Conservation (phyloP, 192 early-diverging fungal species). For the Coemansia sp. region DNA sequence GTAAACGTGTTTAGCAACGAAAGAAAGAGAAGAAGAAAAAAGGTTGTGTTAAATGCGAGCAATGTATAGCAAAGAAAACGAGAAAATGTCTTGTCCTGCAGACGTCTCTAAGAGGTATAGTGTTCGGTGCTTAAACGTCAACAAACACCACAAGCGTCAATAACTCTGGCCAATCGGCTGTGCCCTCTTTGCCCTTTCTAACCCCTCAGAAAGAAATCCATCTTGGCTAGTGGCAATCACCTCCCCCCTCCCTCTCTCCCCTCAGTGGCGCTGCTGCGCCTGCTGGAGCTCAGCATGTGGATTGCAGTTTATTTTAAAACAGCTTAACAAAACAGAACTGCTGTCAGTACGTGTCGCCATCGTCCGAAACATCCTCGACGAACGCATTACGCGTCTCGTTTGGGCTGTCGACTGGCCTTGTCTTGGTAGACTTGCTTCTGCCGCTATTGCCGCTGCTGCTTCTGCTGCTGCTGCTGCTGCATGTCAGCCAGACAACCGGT, state of each 20-base stretch:
- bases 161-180: slow-evolving; percentile 1
- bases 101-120: slow-evolving; percentile 1
- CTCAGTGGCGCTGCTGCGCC: not conserved
- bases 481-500: slow-evolving; percentile 39
- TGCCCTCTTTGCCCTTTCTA: not conserved
- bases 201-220: not conserved
- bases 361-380: slow-evolving; percentile 52
- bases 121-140: slow-evolving; percentile 5
- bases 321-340: too few relatives aligned
- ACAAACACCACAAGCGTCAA: not conserved
- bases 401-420: slow-evolving; percentile 17
- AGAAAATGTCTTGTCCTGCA: not conserved
- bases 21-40: slow-evolving; percentile 11
- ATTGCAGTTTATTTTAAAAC: too few relatives aligned
- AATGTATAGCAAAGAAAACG: not conserved
- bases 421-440: not conserved
- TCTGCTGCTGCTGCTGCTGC: slow-evolving; percentile 3
- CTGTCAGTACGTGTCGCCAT: slow-evolving; percentile 8
- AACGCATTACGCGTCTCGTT: slow-evolving; percentile 32
- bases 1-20: not conserved
- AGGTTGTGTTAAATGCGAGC: not conserved
- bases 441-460: not conserved
- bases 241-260: not conserved
- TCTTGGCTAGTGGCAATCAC: not conserved
- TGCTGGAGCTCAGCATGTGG: too few relatives aligned